Evolutionary conservation across 345 rosid species (phyloP), one percentile per base, ranked within the genome.

Genomic region (Excoecaria agallocha): DNA sequence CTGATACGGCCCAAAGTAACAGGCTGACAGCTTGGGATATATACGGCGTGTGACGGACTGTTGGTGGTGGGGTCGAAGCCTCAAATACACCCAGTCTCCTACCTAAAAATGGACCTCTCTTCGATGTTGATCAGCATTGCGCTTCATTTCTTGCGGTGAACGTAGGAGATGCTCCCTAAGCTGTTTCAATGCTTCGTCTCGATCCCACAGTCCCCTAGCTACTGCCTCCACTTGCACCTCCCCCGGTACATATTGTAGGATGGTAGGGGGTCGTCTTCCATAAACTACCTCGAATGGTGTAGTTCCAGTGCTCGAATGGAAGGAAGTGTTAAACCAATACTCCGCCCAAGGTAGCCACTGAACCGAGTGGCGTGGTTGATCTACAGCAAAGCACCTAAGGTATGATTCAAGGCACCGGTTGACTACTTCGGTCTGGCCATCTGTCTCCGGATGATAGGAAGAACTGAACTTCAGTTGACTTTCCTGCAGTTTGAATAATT

Each of bases 51-150:
- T 45, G n/a, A 63, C 3, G 46, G 67, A 63, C 3, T 38, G 43
- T 35, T 35, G 19, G 13, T 8, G 15, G 17, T 39, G 17, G 49
- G 68, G 68, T 37, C 12, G 1, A 0, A 7, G 68, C 39, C 37
- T 63, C 45, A 63, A 63, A 15, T 63, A 63, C 12, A 63, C 68
- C 68, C 37, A 35, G 19, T 63, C 49, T 8, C 68, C 68, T 16
- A 63, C 20, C 46, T 63, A 20, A 63, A 63, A 39, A 15, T 37
- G 8, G 2, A 39, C 50, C 41, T 43, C 17, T 35, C 69, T 17
- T 3, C 16, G 8, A 19, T 66, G 54, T 12, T 39, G 16, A 7
- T 66, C 0, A 11, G 69, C 30, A 6, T 4, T 30, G 0, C 20
- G 7, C 30, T 66, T 66, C 54, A 45, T 66, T 3, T 7, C 1